Base-by-base conservation (phyloP, 1,139 yeast genomes). In the Arxiozyma bovina region DNA sequence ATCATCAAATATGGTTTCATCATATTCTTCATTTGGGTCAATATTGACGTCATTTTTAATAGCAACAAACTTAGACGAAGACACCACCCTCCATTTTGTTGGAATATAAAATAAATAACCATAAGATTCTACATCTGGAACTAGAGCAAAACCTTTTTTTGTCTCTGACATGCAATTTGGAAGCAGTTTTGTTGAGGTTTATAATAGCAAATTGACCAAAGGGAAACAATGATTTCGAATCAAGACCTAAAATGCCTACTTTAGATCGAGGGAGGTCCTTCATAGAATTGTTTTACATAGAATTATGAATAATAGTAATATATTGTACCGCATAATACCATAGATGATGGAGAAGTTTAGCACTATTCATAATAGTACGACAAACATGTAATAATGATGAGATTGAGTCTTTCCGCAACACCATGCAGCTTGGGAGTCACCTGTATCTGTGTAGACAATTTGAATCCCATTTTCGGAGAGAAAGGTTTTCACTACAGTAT, bases 361-460 rank as follows among this genome's bases (percentile, higher is more conserved):
- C 11, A 50, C 22, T 20, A n/a, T n/a, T 15, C 55, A 41, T n/a
- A 53, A 27, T 2, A 34, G 59, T 53, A 6, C 59, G 27, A 42
- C 57, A 56, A 43, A 56, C 58, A 44, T 58, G 55, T 23, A 58
- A 9, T 2, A 58, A 40, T n/a, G 7, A 54, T 53, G 8, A 50
- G 44, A 48, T 57, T 55, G n/a, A 46, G 23, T 21, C 61, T 34
- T 48, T 57, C 60, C 18, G 59, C 61, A 27, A 58, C 48, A 34
- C 58, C 58, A 38, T 53, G 44, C n/a, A 4, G 60, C 48, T 4
- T 46, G n/a, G 8, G 56, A 57, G 42, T 54, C 58, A 12, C 43
- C 53, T 5, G 45, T 38, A 15, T 57, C 45, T 3, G 54, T 57
- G 45, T 51, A 57, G 1, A 48, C 42, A 2, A 53, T 44, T 8